Conservation (phyloP, 148 eudicot genomes). For the Vaccinium vitisidaea region DNA sequence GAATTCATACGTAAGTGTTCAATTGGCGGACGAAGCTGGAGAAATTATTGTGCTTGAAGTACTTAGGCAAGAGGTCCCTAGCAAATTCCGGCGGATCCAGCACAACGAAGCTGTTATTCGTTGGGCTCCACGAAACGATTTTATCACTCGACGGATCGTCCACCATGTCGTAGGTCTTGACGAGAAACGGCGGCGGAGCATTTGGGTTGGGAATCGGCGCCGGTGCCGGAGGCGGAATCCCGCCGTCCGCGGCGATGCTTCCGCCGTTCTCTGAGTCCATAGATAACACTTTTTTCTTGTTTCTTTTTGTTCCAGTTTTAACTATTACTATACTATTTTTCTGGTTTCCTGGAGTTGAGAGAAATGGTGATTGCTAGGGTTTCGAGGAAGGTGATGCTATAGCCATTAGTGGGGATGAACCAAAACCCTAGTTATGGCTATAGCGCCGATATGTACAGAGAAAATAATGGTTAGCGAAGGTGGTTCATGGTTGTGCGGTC, state of each 20-base stretch:
- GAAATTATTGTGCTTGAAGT: conserved; percentile 89
- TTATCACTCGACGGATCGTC: conserved; percentile 62
- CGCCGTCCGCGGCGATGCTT: neutral
- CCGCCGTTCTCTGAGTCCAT: conserved; percentile 11
- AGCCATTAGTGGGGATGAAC: neutral
- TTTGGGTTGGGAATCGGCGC: conserved; percentile 39
- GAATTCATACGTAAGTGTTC: conserved; percentile 66
- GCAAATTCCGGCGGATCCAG: conserved; percentile 89
- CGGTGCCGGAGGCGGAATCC: conserved; percentile 31
- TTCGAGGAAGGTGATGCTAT: neutral
- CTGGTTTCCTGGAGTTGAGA: neutral
- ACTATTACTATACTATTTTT: neutral
- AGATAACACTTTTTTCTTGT: neutral
- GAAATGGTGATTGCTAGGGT: neutral
- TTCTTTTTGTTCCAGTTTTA: neutral
- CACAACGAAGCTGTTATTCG: conserved; percentile 75
- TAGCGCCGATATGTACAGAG: neutral
- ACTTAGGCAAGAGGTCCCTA: conserved; percentile 71
- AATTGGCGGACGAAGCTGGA: conserved; percentile 88
- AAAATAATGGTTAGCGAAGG: neutral
- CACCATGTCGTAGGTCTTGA: conserved; percentile 78
- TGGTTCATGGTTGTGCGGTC: neutral
- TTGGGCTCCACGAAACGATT: conserved; percentile 77
- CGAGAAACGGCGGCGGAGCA: conserved; percentile 68
- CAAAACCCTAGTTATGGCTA: neutral